Evolutionary conservation across 305 asterid genomes (phyloP).

Genomic region (Solanum chacoense): DNA sequence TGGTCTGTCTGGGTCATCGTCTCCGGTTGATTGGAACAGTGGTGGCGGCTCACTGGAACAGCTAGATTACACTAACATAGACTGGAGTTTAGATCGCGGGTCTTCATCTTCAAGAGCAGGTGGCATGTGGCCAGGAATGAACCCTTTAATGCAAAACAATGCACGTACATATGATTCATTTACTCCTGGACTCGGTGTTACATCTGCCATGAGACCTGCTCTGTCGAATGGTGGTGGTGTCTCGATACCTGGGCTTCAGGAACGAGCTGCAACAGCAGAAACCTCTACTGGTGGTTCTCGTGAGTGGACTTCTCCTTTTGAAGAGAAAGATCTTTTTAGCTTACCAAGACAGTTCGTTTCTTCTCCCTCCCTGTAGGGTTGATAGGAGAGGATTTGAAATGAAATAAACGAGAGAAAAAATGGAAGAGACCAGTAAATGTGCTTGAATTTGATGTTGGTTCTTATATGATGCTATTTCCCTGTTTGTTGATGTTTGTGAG

Average conservation of each 20-base stretch:
- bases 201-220: conserved; percentile 29
- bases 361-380: conserved; percentile 58
- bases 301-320: conserved; percentile 86
- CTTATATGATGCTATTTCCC: conserved; percentile 17
- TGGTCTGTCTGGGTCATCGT: conserved; percentile 32
- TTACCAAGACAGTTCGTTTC: conserved; percentile 70
- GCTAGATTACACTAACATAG: conserved; percentile 61
- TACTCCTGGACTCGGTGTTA: conserved; percentile 24
- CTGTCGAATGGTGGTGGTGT: conserved; percentile 25
- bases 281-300: conserved; percentile 34
- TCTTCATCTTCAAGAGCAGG: conserved; percentile 22
- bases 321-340: conserved; percentile 71
- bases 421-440: conserved; percentile 19
- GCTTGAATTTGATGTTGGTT: conserved; percentile 22
- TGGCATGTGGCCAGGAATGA: conserved; percentile 31
- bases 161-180: conserved; percentile 29
- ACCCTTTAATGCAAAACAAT: conserved; percentile 20
- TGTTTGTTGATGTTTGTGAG: conserved; percentile 9
- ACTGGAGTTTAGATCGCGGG: conserved; percentile 78
- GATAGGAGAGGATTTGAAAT: conserved; percentile 8
- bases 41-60: conserved; percentile 39
- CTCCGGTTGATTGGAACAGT: conserved; percentile 64
- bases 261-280: conserved; percentile 22
- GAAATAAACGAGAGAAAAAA: conserved; percentile 16
- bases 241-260: conserved; percentile 27